A percentile compares a stretch with the other conserved stretches of the same genome.
phyloP scores from a whole-genome alignment of 305 asterid species.

The Fraxinus sp. region DNA sequence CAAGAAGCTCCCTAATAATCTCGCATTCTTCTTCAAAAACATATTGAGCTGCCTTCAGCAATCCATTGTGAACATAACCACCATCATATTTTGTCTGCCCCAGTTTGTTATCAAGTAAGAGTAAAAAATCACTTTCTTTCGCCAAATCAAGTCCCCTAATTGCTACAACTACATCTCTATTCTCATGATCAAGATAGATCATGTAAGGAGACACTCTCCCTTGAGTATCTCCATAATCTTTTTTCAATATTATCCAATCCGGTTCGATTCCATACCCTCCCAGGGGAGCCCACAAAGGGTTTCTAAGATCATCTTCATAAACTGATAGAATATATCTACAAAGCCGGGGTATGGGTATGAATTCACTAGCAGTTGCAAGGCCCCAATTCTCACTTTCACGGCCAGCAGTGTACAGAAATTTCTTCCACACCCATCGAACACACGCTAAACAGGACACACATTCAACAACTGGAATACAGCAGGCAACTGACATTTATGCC shows the following conservation, averaged over 20 bases:
- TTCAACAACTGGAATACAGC: slow-evolving; percentile 84
- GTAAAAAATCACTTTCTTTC: slow-evolving; percentile 71
- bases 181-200: slow-evolving; percentile 78
- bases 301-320: slow-evolving; percentile 72
- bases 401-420: slow-evolving; percentile 82
- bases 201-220: slow-evolving; percentile 80
- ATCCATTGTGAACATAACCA: slow-evolving; percentile 89
- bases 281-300: slow-evolving; percentile 72
- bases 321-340: slow-evolving; percentile 73
- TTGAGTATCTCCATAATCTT: slow-evolving; percentile 49
- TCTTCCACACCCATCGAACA: slow-evolving; percentile 95
- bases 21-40: slow-evolving; percentile 68
- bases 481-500: slow-evolving; percentile 85
- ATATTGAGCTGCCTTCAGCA: slow-evolving; percentile 86
- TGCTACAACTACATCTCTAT: slow-evolving; percentile 62
- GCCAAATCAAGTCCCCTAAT: slow-evolving; percentile 85
- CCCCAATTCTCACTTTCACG: slow-evolving; percentile 94
- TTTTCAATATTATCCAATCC: slow-evolving; percentile 61
- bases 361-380: slow-evolving; percentile 75
- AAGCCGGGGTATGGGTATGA: slow-evolving; percentile 77
- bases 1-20: slow-evolving; percentile 55
- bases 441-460: slow-evolving; percentile 92
- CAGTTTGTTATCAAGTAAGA: slow-evolving; percentile 76
- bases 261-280: slow-evolving; percentile 87
- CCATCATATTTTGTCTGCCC: slow-evolving; percentile 94